These are phyloP conservation scores for Cyclocybe cylindracea DNA, from an alignment of 768 basidiomycete genomes.

Conservation along the genomic window DNA sequence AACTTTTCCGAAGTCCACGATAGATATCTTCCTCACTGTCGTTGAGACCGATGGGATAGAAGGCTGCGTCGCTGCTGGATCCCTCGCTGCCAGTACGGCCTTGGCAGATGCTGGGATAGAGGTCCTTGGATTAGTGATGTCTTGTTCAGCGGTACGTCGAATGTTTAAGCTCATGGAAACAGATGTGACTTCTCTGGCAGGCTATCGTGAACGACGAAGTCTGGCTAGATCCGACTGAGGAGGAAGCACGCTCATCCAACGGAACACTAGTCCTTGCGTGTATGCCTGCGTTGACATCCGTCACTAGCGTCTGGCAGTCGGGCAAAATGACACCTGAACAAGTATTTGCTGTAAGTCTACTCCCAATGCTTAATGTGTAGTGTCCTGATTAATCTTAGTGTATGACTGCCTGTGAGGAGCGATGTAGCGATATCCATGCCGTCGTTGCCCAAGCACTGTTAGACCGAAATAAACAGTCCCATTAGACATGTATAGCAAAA, in stretches of 20 bases:
- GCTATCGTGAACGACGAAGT: slow-evolving; percentile 56
- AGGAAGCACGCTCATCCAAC: slow-evolving; percentile 57
- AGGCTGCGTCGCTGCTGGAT: slow-evolving; percentile 82
- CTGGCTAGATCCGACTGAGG: slow-evolving; percentile 81
- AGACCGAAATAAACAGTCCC: slow-evolving; percentile 27
- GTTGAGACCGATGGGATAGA: slow-evolving; percentile 94
- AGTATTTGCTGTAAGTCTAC: slow-evolving; percentile 52
- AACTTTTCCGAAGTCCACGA: slow-evolving; percentile 88
- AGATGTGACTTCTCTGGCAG: slow-evolving; percentile 34
- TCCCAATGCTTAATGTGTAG: background rate
- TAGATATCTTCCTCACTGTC: slow-evolving; percentile 89
- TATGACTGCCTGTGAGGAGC: slow-evolving; percentile 67
- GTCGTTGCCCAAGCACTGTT: slow-evolving; percentile 73
- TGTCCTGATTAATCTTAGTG: slow-evolving; percentile 43
- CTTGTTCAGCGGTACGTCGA: slow-evolving; percentile 72
- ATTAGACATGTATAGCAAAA: background rate
- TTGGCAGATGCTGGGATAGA: slow-evolving; percentile 93
- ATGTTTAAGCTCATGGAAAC: background rate
- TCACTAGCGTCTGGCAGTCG: slow-evolving; percentile 87
- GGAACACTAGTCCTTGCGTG: slow-evolving; percentile 80
- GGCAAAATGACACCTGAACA: slow-evolving; percentile 62
- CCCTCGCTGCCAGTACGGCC: slow-evolving; percentile 87
- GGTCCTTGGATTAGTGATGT: slow-evolving; percentile 83
- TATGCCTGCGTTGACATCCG: slow-evolving; percentile 83
- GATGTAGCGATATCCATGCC: slow-evolving; percentile 74